Evolutionary conservation across 2,329 filamentous ascomycete genomes (phyloP).

Genomic region (Venturiaceae sp.): DNA sequence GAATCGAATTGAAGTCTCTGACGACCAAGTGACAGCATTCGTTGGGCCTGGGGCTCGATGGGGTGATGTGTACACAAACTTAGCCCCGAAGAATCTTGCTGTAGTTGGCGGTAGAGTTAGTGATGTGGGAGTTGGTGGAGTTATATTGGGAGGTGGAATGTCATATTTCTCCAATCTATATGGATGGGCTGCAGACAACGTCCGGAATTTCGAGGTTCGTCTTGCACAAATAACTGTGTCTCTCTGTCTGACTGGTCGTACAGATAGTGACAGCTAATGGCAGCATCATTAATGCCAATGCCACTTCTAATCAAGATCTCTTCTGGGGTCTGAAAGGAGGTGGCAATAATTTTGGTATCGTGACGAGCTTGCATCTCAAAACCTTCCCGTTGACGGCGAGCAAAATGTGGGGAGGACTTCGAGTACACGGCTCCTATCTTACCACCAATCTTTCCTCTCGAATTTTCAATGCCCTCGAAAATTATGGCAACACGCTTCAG

Average conservation of each 20-base stretch:
- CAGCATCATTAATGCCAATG: conserved; percentile 20
- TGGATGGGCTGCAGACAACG: conserved; percentile 23
- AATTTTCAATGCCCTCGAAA: background rate
- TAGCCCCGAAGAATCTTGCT: conserved; percentile 2
- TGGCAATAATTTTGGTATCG: conserved; percentile 26
- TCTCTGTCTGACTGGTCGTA: no score
- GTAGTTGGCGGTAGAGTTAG: conserved; percentile 1
- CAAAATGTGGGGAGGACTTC: background rate
- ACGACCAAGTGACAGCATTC: background rate
- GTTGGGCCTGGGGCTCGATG: conserved; percentile 4
- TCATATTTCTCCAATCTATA: conserved; percentile 21
- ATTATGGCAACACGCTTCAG: no score
- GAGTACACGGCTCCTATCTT: background rate
- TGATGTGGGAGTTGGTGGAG: conserved; percentile 6
- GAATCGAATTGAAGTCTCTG: background rate
- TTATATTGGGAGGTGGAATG: conserved; percentile 18
- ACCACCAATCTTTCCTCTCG: background rate
- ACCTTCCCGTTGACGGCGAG: no score
- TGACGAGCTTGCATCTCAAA: conserved; percentile 17
- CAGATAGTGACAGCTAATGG: conserved; percentile 39
- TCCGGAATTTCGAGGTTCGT: conserved; percentile 23
- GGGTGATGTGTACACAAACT: conserved; percentile 3
- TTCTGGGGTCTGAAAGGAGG: conserved; percentile 25
- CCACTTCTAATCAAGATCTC: conserved; percentile 16
- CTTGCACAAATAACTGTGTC: conserved; percentile 13